phyloP scores from a whole-genome alignment of 257 asterid species.

The Galeopsis tetrahit region DNA sequence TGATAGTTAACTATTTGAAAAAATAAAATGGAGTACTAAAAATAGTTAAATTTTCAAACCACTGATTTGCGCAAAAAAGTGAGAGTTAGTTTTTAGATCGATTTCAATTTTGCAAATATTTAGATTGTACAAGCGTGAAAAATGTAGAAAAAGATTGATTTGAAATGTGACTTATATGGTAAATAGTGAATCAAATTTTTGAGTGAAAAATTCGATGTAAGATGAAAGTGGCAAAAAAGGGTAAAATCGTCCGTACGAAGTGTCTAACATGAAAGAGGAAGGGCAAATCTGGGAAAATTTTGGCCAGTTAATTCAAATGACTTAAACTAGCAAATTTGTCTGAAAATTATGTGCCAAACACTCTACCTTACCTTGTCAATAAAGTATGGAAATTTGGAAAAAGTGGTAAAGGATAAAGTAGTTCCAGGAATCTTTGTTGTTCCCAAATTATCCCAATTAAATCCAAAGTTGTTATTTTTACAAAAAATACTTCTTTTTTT shows the following conservation, averaged over 20 bases:
- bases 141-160: conserved; percentile 22
- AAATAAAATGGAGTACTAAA: too few species aligned
- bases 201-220: conserved; percentile 26
- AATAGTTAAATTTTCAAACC: too few species aligned
- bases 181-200: conserved; percentile 35
- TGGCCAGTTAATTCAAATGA: conserved; percentile 24
- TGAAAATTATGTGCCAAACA: background rate
- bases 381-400: background rate
- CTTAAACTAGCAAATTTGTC: conserved; percentile 20
- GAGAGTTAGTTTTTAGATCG: too few species aligned
- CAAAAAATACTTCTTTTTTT: too few species aligned
- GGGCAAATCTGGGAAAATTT: conserved; percentile 22
- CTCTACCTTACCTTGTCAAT: too few species aligned
- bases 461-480: background rate
- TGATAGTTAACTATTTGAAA: too few species aligned
- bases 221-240: conserved; percentile 36
- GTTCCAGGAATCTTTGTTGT: background rate
- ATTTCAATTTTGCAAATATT: too few species aligned
- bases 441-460: background rate
- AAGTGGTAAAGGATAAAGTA: background rate
- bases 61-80: too few species aligned
- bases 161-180: background rate
- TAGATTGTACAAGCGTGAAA: background rate
- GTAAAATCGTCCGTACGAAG: conserved; percentile 20
- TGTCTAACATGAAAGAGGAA: conserved; percentile 26